Conservation (phyloP, 768 basidiomycete species). For the Termitomyces sp. region DNA sequence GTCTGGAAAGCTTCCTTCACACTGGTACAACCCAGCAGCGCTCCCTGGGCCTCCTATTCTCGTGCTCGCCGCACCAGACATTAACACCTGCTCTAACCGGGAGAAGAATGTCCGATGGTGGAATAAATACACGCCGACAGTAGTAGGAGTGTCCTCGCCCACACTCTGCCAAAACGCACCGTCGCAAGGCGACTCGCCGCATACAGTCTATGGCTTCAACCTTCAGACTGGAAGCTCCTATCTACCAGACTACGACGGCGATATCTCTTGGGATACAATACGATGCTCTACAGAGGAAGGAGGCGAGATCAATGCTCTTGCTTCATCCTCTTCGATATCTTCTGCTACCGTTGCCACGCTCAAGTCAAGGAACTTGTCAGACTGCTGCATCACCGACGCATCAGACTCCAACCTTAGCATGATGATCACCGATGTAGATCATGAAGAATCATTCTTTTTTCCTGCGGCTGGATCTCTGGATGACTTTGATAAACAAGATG, state of each 20-base stretch:
- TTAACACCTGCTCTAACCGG: background rate
- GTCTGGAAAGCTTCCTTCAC: background rate
- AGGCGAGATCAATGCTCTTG: background rate
- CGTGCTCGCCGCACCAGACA: background rate
- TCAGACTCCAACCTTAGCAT: background rate
- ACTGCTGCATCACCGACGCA: background rate
- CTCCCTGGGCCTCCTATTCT: slow-evolving; percentile 4
- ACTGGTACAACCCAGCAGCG: background rate
- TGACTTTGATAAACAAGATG: background rate
- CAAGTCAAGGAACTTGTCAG: background rate
- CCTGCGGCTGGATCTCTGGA: background rate
- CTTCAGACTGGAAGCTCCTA: slow-evolving; percentile 3
- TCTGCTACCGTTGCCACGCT: background rate
- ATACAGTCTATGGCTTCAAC: background rate
- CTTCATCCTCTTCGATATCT: background rate
- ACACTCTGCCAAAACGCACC: background rate
- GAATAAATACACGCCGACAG: background rate
- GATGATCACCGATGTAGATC: background rate
- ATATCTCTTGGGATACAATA: slow-evolving; percentile 6
- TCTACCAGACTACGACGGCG: slow-evolving; percentile 2
- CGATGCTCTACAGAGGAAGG: background rate
- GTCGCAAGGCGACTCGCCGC: background rate
- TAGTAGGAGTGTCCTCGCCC: background rate
- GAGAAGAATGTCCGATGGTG: slow-evolving; percentile 3
- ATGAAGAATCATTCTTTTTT: background rate